Base-by-base conservation (phyloP, 2,329 filamentous ascomycete genomes). In the Penicillium digitatum region DNA sequence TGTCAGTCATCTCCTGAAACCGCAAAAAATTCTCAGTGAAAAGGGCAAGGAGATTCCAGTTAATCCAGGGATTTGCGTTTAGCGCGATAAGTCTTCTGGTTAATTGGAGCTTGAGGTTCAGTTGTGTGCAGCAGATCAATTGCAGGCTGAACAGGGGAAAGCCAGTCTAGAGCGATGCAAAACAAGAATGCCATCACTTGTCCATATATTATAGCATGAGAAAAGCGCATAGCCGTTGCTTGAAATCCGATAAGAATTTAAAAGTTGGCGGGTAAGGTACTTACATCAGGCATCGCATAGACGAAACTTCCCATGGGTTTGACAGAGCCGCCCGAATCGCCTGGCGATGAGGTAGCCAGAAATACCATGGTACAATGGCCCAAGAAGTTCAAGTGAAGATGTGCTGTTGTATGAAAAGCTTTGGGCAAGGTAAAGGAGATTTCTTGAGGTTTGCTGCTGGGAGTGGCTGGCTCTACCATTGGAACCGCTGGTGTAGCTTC, bases 281-380 rank as follows among this genome's bases (percentile, higher is more conserved):
- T 65, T 77, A 96, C 94, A 76, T 96, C 88, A 16, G 94, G 93
- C 71, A 99, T 83, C 3, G 92, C 89, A 70, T 96, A 97, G 43
- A 97, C 89, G 69, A 97, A 93, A 47, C 90, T 96, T 3, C 94
- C 93, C 74, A 97, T 81, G 47, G 82, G 77, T 38, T 82, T 76
- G 31, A 70, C 66, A 48, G 66, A 66, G 11, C 67, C 67, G 0
- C 67, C 64, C 20, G 69, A 71, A 39, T 77, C 72, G 3, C 72
- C 81, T 1, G 77, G 67, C 2, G 77, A 75, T 8, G 80, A 81
- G 0, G 80, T 83, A 0, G 81, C 79, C 42, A 86, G 72, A 67
- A 85, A 85, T 11, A 85, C 73, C 40, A 84, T 75, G 11, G 79
- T 68, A 45, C 79, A 82, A 26, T 78, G 79, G 6, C 74, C 71